phyloP scores from a whole-genome alignment of 805 yeast genomes.

The Spathaspora boniae region DNA sequence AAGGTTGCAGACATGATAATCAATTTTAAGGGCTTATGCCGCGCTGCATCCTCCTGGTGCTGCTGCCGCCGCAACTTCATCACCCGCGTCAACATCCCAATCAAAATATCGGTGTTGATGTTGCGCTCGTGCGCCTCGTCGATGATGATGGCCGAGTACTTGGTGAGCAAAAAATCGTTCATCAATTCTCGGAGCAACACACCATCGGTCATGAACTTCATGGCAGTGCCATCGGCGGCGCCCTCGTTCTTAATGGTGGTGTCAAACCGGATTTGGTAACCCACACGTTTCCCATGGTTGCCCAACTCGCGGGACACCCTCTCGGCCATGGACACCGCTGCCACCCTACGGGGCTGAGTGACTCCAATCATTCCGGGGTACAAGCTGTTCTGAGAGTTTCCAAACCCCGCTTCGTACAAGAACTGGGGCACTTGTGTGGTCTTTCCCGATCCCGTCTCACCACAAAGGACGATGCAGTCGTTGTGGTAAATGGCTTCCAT shows the following conservation, averaged over 20 bases:
- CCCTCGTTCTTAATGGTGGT: conserved; percentile 55
- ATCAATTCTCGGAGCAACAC: conserved; percentile 90
- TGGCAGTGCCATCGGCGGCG: conserved; percentile 48
- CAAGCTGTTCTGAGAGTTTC: conserved; percentile 50
- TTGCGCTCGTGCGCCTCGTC: conserved; percentile 99
- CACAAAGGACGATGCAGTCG: conserved; percentile 87
- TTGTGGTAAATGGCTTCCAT: conserved; percentile 96
- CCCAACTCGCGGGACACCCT: conserved; percentile 79
- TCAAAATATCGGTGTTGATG: conserved; percentile 90
- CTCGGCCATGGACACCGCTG: conserved; percentile 87
- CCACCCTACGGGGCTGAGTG: conserved; percentile 94
- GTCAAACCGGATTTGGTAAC: conserved; percentile 81
- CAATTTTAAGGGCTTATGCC: conserved; percentile 65
- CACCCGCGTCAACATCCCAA: conserved; percentile 91
- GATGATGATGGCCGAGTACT: conserved; percentile 82
- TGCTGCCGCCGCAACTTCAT: conserved; percentile 63
- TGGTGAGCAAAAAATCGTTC: conserved; percentile 73
- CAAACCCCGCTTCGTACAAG: conserved; percentile 89
- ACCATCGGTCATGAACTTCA: conserved; percentile 94
- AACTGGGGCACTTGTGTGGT: conserved; percentile 98
- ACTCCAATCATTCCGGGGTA: conserved; percentile 92
- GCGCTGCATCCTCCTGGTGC: conserved; percentile 43
- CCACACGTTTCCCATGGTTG: conserved; percentile 64
- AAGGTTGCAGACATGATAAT: conserved; percentile 97
- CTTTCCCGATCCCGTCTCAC: conserved; percentile 98